phyloP scores from a whole-genome alignment of 495 filamentous ascomycete genomes.

The Pyrenula aspistea region DNA sequence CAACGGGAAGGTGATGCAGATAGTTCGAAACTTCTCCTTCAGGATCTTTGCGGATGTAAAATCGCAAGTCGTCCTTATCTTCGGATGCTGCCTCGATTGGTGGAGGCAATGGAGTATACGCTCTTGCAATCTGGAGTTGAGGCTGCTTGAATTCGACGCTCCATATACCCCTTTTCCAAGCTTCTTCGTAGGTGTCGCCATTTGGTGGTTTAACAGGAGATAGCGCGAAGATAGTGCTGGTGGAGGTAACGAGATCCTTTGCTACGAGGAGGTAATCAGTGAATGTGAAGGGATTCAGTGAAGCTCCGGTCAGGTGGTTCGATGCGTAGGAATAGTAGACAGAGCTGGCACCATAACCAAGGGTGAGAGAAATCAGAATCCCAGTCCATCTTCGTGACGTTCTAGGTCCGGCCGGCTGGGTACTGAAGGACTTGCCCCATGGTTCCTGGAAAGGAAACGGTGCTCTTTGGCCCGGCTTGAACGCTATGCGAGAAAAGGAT shows the following conservation, averaged over 20 bases:
- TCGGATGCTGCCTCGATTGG: constrained; percentile 10
- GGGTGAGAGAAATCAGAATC: background rate
- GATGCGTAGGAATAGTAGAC: background rate
- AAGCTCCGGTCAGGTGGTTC: constrained; percentile 1
- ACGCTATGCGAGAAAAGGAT: background rate
- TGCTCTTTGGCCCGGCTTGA: background rate
- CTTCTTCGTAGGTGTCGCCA: constrained; percentile 31
- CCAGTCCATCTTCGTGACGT: background rate
- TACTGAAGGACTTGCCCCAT: background rate
- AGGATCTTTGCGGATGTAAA: constrained; percentile 41
- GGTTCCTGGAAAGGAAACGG: background rate
- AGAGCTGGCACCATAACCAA: background rate
- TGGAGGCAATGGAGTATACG: constrained; percentile 78
- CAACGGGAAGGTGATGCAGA: constrained; percentile 47
- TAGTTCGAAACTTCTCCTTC: constrained; percentile 57
- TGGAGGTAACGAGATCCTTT: constrained; percentile 58
- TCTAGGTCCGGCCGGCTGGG: background rate
- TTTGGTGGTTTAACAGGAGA: constrained; percentile 28
- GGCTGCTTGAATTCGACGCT: constrained; percentile 91
- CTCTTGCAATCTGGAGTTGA: constrained; percentile 73
- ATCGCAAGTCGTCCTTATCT: constrained; percentile 30
- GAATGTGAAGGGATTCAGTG: constrained; percentile 45
- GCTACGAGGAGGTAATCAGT: constrained; percentile 52
- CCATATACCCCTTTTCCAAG: constrained; percentile 57
- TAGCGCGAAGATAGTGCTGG: constrained; percentile 64